A percentile compares a stretch with the other conserved stretches of the same genome.
Conservation (phyloP, 148 eudicot genomes). For the Cornus controversa region DNA sequence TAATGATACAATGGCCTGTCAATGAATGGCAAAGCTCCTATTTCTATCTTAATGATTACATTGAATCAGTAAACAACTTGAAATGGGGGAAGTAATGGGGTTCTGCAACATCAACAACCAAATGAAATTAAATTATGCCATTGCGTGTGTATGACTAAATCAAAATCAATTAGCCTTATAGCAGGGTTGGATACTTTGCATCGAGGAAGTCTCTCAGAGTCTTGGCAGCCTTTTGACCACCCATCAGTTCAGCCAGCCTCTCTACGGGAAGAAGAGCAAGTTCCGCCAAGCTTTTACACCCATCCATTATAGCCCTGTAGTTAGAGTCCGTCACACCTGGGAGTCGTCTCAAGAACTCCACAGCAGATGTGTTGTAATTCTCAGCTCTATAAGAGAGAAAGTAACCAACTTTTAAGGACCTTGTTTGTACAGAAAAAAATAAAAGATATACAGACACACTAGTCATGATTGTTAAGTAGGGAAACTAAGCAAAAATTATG, state of each 20-base stretch:
- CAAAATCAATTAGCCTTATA: slow-evolving; percentile 23
- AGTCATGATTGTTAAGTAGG: not conserved
- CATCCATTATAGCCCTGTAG: slow-evolving; percentile 87
- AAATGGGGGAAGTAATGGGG: too few species aligned
- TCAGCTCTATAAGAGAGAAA: slow-evolving; percentile 64
- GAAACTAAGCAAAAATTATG: not conserved
- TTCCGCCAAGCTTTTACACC: slow-evolving; percentile 76
- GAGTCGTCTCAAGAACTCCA: slow-evolving; percentile 88
- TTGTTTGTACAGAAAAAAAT: not conserved
- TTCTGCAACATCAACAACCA: not conserved
- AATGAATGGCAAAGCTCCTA: not conserved
- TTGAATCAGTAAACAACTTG: not conserved
- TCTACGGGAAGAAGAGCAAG: slow-evolving; percentile 80
- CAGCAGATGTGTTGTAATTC: slow-evolving; percentile 93
- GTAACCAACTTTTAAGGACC: not conserved
- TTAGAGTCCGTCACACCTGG: slow-evolving; percentile 97
- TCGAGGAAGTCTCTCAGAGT: slow-evolving; percentile 92
- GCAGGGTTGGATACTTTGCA: slow-evolving; percentile 94
- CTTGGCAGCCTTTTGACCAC: slow-evolving; percentile 89
- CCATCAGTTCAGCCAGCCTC: slow-evolving; percentile 82
- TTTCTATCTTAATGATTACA: not conserved
- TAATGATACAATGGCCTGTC: not conserved
- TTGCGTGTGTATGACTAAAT: not conserved
- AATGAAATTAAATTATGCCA: not conserved
- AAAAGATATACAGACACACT: not conserved